A percentile compares a stretch with the other conserved stretches of the same genome.
Conservation (phyloP, 345 rosid genomes). For the Eucalyptus pumila region DNA sequence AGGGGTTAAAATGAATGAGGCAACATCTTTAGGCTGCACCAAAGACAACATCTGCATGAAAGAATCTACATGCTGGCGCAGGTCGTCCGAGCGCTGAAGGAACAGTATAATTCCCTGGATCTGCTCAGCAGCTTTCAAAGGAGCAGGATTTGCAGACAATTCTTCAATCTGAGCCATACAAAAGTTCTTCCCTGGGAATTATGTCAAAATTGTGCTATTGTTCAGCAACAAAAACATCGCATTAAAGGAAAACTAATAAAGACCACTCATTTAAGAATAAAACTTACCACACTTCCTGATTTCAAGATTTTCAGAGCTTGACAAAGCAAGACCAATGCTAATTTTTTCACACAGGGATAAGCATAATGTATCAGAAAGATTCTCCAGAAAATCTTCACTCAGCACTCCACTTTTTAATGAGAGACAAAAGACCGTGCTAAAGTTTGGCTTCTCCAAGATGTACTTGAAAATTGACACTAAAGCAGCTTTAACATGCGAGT, state of each 20-base stretch:
- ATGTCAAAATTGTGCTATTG: not conserved
- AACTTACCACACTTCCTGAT: conserved; percentile 40
- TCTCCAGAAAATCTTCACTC: conserved; percentile 30
- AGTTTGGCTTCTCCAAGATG: conserved; percentile 44
- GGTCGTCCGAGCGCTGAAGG: conserved; percentile 60
- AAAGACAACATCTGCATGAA: conserved; percentile 59
- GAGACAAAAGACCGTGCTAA: conserved; percentile 47
- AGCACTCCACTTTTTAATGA: conserved; percentile 32
- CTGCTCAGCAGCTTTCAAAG: conserved; percentile 46
- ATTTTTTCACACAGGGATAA: conserved; percentile 63
- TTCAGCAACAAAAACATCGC: not conserved
- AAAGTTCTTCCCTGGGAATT: conserved; percentile 49
- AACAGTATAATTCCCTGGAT: conserved; percentile 63
- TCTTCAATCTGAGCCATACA: conserved; percentile 59
- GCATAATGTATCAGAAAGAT: conserved; percentile 23
- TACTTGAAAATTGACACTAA: conserved; percentile 38
- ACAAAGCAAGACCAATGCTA: conserved; percentile 59
- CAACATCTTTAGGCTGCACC: conserved; percentile 33
- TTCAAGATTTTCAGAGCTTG: conserved; percentile 43
- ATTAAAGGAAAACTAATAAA: not conserved
- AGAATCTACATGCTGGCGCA: conserved; percentile 61
- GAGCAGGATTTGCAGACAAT: conserved; percentile 31
- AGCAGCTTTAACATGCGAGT: conserved; percentile 31
- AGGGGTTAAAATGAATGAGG: conserved; percentile 46
- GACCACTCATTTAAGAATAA: not conserved